Percentiles rank a stretch among this genome's conserved stretches.
These are phyloP conservation scores for Populus trichocarpa DNA, from an alignment of 441 rosid species.

Conservation along the genomic window DNA sequence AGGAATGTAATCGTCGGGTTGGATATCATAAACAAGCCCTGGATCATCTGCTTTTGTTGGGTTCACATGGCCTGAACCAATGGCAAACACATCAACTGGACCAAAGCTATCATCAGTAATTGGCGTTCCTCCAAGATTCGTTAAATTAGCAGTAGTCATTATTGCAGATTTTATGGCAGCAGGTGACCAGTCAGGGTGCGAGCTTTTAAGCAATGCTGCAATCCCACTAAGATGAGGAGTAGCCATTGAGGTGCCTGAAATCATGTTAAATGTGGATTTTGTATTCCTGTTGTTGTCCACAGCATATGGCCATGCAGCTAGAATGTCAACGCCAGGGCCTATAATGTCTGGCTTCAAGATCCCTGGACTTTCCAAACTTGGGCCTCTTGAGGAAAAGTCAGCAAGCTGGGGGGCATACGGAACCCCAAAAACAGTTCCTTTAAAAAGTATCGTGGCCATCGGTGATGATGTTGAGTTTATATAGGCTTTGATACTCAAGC, in stretches of 20 bases:
- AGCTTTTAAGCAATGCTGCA: conserved; percentile 69
- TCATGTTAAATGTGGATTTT: conserved; percentile 39
- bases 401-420: conserved; percentile 27
- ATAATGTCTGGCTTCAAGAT: conserved; percentile 27
- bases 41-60: conserved; percentile 51
- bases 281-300: conserved; percentile 18
- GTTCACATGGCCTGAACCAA: conserved; percentile 58
- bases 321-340: conserved; percentile 25
- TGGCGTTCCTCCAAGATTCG: conserved; percentile 8
- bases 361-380: conserved; percentile 22
- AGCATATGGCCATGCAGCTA: conserved; percentile 33
- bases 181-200: conserved; percentile 62
- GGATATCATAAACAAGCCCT: conserved; percentile 45
- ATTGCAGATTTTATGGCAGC: conserved; percentile 85
- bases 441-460: conserved; percentile 24
- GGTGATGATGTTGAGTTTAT: conserved; percentile 18
- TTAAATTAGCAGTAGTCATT: conserved; percentile 47
- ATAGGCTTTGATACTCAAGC: conserved; percentile 25
- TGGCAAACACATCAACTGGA: conserved; percentile 25
- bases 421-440: conserved; percentile 27
- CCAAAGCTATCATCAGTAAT: conserved; percentile 8
- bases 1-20: conserved; percentile 52
- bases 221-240: conserved; percentile 86
- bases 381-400: conserved; percentile 34
- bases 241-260: conserved; percentile 91